Evolutionary conservation across 441 rosid genomes (phyloP).

Genomic region (Viola pubescens): DNA sequence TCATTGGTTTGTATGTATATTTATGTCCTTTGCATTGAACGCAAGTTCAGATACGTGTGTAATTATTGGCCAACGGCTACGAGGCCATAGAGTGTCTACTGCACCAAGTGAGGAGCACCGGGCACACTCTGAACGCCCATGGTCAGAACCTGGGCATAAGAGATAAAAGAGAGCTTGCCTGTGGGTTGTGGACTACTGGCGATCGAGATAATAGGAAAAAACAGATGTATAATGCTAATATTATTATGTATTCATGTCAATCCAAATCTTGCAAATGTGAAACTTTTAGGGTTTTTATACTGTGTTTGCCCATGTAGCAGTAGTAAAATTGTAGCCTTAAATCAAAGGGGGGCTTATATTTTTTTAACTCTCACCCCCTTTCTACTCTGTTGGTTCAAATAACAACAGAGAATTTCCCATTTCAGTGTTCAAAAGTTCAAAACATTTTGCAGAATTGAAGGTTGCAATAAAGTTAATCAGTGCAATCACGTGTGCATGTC

Average conservation of each 20-base stretch:
- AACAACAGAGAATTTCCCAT: too few species aligned
- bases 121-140: not conserved
- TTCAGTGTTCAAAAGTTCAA: too few species aligned
- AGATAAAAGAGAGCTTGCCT: not conserved
- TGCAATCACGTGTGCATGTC: too few species aligned
- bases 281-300: too few species aligned
- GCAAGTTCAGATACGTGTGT: slow-evolving; percentile 22
- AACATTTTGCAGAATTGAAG: too few species aligned
- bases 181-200: not conserved
- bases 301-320: too few species aligned
- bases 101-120: not conserved
- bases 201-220: not conserved
- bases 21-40: slow-evolving; percentile 19
- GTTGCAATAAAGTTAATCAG: too few species aligned
- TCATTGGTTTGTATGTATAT: slow-evolving; percentile 6
- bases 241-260: not conserved
- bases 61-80: slow-evolving; percentile 3
- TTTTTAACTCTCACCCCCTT: too few species aligned
- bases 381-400: too few species aligned
- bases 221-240: slow-evolving; percentile 9
- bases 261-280: not conserved
- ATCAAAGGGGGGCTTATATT: too few species aligned
- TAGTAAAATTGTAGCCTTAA: too few species aligned
- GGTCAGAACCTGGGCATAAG: not conserved
- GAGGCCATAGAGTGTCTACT: not conserved